Conservation (phyloP, 345 rosid species). For the Lepidium africanum region DNA sequence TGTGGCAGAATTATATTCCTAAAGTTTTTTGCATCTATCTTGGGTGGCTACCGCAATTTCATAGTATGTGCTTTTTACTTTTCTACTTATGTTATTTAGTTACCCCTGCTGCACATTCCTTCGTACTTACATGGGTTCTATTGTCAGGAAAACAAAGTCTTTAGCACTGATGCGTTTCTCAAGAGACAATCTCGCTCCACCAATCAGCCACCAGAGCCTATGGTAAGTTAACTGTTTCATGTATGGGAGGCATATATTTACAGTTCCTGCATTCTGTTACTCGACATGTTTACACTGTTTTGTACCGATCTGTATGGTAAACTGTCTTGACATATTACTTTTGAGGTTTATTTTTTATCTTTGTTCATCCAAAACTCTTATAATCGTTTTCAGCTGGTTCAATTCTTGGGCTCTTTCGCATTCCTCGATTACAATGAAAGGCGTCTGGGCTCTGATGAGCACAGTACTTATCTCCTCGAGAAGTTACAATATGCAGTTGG, state of each 20-base stretch:
- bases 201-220: constrained; percentile 77
- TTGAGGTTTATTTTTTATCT: background rate
- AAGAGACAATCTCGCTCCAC: constrained; percentile 89
- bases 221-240: constrained; percentile 48
- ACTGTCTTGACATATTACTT: constrained; percentile 1
- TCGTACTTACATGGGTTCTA: constrained; percentile 9
- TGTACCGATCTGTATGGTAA: background rate
- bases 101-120: background rate
- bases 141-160: constrained; percentile 73
- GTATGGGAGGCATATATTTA: constrained; percentile 7
- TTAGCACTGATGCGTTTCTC: constrained; percentile 86
- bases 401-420: constrained; percentile 78
- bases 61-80: constrained; percentile 45
- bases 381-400: constrained; percentile 51
- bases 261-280: background rate
- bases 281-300: background rate
- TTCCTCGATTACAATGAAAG: constrained; percentile 93
- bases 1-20: constrained; percentile 88
- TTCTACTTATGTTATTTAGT: constrained; percentile 5
- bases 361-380: background rate
- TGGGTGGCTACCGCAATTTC: constrained; percentile 98
- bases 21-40: constrained; percentile 85
- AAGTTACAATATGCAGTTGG: constrained; percentile 95
- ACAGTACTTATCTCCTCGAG: constrained; percentile 71
- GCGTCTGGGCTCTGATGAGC: constrained; percentile 61